Evolutionary conservation across 2,329 filamentous ascomycete species (phyloP).

Genomic region (Verticillium nonalfalfae): DNA sequence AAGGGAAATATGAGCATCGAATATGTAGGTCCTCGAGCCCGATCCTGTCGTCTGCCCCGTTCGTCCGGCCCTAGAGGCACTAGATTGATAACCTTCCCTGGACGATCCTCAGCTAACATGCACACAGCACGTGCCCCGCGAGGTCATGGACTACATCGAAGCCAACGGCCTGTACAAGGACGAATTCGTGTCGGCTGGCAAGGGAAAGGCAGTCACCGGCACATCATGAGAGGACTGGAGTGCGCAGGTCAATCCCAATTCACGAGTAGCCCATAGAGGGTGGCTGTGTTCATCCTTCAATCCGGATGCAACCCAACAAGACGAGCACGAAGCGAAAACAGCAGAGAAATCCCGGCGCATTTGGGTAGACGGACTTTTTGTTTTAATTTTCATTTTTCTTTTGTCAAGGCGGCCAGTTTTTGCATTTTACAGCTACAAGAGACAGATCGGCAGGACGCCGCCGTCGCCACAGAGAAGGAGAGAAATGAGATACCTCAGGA

Average conservation of each 20-base stretch:
- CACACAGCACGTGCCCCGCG: conserved; percentile 67
- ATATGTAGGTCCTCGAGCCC: conserved; percentile 5
- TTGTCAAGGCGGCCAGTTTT: neutral
- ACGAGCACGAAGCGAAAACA: neutral
- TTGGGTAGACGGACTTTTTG: neutral
- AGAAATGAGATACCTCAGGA: neutral
- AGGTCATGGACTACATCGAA: conserved; percentile 69
- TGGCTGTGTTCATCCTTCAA: neutral
- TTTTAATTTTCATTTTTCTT: too few relatives aligned
- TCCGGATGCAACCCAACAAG: neutral
- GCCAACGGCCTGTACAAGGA: conserved; percentile 60
- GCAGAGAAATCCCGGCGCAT: neutral
- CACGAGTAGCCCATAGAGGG: neutral
- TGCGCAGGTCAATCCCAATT: neutral
- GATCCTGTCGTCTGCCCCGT: neutral
- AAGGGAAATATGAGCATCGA: conserved; percentile 13
- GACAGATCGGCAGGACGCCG: neutral
- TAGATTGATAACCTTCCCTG: neutral
- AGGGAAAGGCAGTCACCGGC: neutral
- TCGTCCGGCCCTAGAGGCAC: neutral
- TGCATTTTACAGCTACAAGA: neutral
- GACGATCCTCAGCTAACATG: conserved; percentile 68
- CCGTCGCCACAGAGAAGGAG: neutral
- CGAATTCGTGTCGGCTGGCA: conserved; percentile 1
- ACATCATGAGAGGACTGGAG: neutral